These are phyloP conservation scores for Cryphonectria japonica DNA, from an alignment of 2,329 filamentous ascomycete species.

Conservation along the genomic window DNA sequence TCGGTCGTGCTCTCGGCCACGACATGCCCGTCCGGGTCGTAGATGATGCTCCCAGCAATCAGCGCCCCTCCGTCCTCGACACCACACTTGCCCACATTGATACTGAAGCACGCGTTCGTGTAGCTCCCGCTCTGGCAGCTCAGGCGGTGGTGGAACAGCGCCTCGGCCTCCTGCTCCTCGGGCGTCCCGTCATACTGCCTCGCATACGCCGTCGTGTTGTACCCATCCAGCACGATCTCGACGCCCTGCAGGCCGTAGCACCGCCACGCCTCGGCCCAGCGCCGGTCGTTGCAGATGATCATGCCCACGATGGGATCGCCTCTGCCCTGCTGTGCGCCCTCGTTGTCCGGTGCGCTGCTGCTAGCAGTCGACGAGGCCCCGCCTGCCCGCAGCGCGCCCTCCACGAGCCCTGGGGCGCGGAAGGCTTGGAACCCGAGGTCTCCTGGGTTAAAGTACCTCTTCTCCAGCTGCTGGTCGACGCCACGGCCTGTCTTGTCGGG, in stretches of 20 bases:
- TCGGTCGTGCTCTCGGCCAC: constrained; percentile 53
- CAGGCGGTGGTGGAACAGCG: constrained; percentile 55
- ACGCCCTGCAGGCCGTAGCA: constrained; percentile 50
- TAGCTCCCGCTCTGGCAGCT: constrained; percentile 57
- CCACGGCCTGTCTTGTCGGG: constrained; percentile 49
- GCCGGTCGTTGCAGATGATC: constrained; percentile 60
- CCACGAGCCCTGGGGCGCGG: constrained; percentile 50
- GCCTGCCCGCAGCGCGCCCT: constrained; percentile 9
- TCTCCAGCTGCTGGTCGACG: constrained; percentile 58
- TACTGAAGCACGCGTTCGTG: constrained; percentile 55
- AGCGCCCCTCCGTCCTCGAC: constrained; percentile 45
- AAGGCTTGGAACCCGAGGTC: constrained; percentile 58
- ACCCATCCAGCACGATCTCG: constrained; percentile 44
- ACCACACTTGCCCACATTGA: constrained; percentile 54
- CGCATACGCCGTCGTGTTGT: constrained; percentile 55
- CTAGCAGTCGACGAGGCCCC: not conserved
- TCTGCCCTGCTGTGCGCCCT: constrained; percentile 37
- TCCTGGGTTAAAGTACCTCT: constrained; percentile 56
- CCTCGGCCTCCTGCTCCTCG: constrained; percentile 50
- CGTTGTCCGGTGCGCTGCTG: constrained; percentile 28
- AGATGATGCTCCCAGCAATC: constrained; percentile 27
- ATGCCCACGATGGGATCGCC: constrained; percentile 58
- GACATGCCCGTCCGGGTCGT: constrained; percentile 46
- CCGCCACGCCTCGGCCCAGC: constrained; percentile 59
- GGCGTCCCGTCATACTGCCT: constrained; percentile 44